phyloP scores from a whole-genome alignment of 257 asterid genomes.

The Agastache rugosa region DNA sequence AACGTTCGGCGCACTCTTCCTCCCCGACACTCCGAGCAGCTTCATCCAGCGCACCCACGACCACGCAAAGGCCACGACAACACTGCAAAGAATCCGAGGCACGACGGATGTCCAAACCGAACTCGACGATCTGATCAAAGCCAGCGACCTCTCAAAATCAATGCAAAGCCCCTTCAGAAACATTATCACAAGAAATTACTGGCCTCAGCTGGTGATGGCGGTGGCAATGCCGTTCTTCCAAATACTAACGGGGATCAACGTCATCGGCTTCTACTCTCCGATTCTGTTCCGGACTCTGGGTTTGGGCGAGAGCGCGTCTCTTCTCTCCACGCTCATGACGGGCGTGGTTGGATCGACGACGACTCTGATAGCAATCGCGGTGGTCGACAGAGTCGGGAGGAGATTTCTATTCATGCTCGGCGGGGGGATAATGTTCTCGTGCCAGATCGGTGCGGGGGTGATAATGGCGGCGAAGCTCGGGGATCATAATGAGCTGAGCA shows the following conservation, averaged over 20 bases:
- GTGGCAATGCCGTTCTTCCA: slow-evolving; percentile 65
- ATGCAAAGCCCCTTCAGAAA: slow-evolving; percentile 45
- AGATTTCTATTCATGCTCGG: slow-evolving; percentile 41
- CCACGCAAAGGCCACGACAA: slow-evolving; percentile 44
- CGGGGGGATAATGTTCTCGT: slow-evolving; percentile 43
- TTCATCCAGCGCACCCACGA: slow-evolving; percentile 44
- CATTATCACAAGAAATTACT: slow-evolving; percentile 38
- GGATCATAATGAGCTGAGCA: slow-evolving; percentile 45
- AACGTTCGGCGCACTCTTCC: slow-evolving; percentile 39
- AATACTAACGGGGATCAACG: slow-evolving; percentile 66
- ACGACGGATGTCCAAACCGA: slow-evolving; percentile 51
- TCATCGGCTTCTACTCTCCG: slow-evolving; percentile 67
- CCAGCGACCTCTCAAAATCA: slow-evolving; percentile 44
- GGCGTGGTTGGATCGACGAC: slow-evolving; percentile 33
- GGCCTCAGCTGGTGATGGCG: slow-evolving; percentile 70
- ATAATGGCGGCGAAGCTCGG: slow-evolving; percentile 51
- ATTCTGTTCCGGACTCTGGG: slow-evolving; percentile 62
- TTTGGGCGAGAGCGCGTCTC: slow-evolving; percentile 54
- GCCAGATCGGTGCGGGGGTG: slow-evolving; percentile 43
- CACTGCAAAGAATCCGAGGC: slow-evolving; percentile 56
- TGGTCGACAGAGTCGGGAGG: slow-evolving; percentile 51
- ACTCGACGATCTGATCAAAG: slow-evolving; percentile 56
- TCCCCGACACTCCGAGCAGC: slow-evolving; percentile 70
- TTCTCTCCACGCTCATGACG: slow-evolving; percentile 39
- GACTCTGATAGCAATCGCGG: slow-evolving; percentile 32